A percentile compares a stretch with the other conserved stretches of the same genome.
Evolutionary conservation across 2,329 filamentous ascomycete species (phyloP).

Genomic region (Orbilia brochopaga): DNA sequence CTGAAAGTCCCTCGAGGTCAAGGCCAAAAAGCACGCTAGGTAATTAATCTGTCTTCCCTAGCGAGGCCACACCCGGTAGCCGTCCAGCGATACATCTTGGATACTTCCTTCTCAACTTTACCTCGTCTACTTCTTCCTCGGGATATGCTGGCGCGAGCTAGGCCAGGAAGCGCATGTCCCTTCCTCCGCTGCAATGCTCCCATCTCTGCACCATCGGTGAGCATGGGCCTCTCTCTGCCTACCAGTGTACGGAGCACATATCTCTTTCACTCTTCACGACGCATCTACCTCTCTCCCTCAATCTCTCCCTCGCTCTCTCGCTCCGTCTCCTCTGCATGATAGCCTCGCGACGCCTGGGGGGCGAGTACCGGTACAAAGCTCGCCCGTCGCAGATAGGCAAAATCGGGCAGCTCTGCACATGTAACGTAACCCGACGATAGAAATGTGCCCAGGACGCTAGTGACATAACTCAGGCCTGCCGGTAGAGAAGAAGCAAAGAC

Average conservation of each 20-base stretch:
- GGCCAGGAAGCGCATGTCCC: conserved; percentile 1
- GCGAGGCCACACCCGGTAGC: conserved; percentile 1
- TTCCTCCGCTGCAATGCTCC: neutral
- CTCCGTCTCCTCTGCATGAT: neutral
- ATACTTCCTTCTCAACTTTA: neutral
- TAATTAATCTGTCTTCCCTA: neutral
- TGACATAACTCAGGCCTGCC: conserved; percentile 9
- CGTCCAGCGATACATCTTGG: neutral
- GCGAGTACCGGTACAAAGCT: neutral
- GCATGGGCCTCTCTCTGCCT: too few species aligned
- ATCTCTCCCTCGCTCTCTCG: neutral
- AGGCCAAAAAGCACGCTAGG: too few species aligned
- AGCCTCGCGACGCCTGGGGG: neutral
- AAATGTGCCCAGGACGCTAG: conserved; percentile 4
- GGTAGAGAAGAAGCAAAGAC: conserved; percentile 5
- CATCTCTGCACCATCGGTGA: too few species aligned
- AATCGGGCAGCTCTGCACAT: conserved; percentile 9
- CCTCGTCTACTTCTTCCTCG: neutral
- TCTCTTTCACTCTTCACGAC: neutral
- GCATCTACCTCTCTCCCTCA: neutral
- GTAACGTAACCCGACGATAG: conserved; percentile 9
- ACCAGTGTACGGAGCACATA: neutral
- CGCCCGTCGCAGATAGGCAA: conserved; percentile 5
- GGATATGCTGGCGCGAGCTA: neutral
- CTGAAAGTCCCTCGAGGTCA: neutral